phyloP scores from a whole-genome alignment of 2,329 filamentous ascomycete genomes.

The Colletotrichum godetiae region DNA sequence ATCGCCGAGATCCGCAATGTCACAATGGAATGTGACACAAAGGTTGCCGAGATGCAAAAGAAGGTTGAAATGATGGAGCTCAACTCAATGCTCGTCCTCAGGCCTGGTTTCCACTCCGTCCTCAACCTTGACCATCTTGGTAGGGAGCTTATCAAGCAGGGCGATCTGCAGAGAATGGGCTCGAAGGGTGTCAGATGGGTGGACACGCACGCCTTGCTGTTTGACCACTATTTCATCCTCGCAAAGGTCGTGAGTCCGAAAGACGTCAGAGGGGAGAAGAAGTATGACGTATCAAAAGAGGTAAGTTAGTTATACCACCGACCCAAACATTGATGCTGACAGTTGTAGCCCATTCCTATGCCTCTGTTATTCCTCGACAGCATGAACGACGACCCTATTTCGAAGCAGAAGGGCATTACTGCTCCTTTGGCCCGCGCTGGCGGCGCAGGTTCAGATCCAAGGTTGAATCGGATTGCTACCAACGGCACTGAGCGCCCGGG shows the following conservation, averaged over 20 bases:
- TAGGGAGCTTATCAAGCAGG: conserved; percentile 87
- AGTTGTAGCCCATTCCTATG: conserved; percentile 85
- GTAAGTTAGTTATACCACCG: conserved; percentile 53
- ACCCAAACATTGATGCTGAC: conserved; percentile 40
- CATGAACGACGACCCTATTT: conserved; percentile 89
- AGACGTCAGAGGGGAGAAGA: conserved; percentile 77
- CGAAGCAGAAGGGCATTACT: conserved; percentile 82
- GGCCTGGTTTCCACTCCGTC: conserved; percentile 89
- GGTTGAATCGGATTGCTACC: conserved; percentile 66
- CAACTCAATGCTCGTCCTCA: conserved; percentile 82
- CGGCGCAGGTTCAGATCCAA: conserved; percentile 68
- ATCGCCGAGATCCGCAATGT: conserved; percentile 93
- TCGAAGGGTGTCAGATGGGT: conserved; percentile 92
- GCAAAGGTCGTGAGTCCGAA: conserved; percentile 83
- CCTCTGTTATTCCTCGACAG: conserved; percentile 93
- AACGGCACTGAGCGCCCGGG: conserved; percentile 65
- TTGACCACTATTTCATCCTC: conserved; percentile 96
- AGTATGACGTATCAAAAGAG: conserved; percentile 94
- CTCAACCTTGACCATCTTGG: conserved; percentile 95
- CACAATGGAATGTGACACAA: conserved; percentile 89
- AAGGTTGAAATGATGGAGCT: conserved; percentile 91
- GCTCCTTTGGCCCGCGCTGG: conserved; percentile 70
- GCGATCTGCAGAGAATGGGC: conserved; percentile 89
- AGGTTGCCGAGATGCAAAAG: conserved; percentile 91
- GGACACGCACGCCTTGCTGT: conserved; percentile 91